Evolutionary conservation across 2,329 filamentous ascomycete species (phyloP), one percentile per base, ranked within the genome.

Genomic region (Xylariomycetidae sp.): DNA sequence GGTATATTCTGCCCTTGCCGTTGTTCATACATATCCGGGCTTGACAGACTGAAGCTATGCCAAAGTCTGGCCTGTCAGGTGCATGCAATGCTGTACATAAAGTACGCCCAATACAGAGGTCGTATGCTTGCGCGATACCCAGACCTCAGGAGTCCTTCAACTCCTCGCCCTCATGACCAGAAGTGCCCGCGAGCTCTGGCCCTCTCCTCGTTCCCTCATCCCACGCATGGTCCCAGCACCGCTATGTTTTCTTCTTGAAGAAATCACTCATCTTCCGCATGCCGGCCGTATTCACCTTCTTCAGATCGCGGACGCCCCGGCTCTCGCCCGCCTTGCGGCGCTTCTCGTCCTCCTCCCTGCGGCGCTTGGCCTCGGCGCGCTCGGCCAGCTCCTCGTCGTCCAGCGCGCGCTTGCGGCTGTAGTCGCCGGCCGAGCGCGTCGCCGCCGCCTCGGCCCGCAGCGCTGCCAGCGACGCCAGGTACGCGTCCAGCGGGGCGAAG

Each of bases 241-340:
- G n/a, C n/a, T 24, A 46, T 3, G 39, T n/a, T 34, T 74, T 75
- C 63, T 90, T 93, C 39, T 78, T 78, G 59, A 98, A 98, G 63
- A 98, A 98, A 41, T 81, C 76, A 55, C 85, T 95, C 74, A 98
- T 75, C 68, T 96, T 98, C 72, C 85, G 92, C 92, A 98, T 98
- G 2, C 92, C 92, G 15, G 64, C 76, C 0, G 83, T 89, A 61
- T 96, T 85, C 29, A 89, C 90, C 64, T 96, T 98, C 57, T 84
- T 84, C 52, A 98, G 58, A 29, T 89, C 74, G 54, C 79, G 81
- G 1, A 95, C 77, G 1, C 78, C 89, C 18, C 79, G 71, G 42
- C 84, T 92, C 61, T 85, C 75, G 16, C 67, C 68, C 3, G 74
- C 76, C 63, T 93, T 89, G 61, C 81, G 89, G 58, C 77, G 82